phyloP scores from a whole-genome alignment of 805 yeast genomes.

The Starmerella floris region DNA sequence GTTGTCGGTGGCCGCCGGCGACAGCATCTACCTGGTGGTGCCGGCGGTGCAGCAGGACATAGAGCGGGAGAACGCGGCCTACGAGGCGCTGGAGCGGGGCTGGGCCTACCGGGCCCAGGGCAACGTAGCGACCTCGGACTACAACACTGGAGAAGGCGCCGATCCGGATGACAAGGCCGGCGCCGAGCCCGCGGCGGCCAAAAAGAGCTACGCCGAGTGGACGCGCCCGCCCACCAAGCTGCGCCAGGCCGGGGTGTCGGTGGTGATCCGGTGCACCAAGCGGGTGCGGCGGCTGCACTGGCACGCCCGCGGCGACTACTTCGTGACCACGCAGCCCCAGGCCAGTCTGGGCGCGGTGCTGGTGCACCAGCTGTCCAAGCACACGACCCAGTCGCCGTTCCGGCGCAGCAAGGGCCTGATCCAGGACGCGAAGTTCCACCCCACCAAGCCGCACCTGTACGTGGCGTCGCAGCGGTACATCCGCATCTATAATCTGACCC shows the following conservation, averaged over 20 bases:
- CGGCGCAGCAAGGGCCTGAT: slow-evolving; percentile 82
- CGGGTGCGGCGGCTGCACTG: slow-evolving; percentile 73
- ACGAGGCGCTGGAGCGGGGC: slow-evolving; percentile 70
- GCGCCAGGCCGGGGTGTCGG: slow-evolving; percentile 50
- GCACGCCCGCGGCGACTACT: slow-evolving; percentile 96
- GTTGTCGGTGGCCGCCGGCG: slow-evolving; percentile 75
- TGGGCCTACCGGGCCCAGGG: slow-evolving; percentile 58
- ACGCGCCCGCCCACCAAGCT: slow-evolving; percentile 58
- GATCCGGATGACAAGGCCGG: slow-evolving; percentile 27
- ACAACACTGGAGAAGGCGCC: not conserved
- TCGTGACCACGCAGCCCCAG: slow-evolving; percentile 92
- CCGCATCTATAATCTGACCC: slow-evolving; percentile 78
- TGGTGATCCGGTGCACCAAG: slow-evolving; percentile 50
- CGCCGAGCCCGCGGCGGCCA: slow-evolving; percentile 26
- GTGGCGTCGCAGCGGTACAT: slow-evolving; percentile 90
- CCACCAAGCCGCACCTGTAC: slow-evolving; percentile 82
- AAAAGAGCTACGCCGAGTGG: slow-evolving; percentile 49
- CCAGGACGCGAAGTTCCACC: slow-evolving; percentile 95
- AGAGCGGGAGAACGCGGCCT: slow-evolving; percentile 70
- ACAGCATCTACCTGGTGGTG: slow-evolving; percentile 57
- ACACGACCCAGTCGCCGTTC: slow-evolving; percentile 91
- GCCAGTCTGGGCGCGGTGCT: slow-evolving; percentile 77
- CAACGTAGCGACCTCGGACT: slow-evolving; percentile 17
- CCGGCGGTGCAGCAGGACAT: slow-evolving; percentile 80
- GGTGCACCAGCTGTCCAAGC: slow-evolving; percentile 89